A percentile compares a stretch with the other conserved stretches of the same genome.
These are phyloP conservation scores for Drechmeria coniospora DNA, from an alignment of 2,329 filamentous ascomycete genomes.

Conservation along the genomic window DNA sequence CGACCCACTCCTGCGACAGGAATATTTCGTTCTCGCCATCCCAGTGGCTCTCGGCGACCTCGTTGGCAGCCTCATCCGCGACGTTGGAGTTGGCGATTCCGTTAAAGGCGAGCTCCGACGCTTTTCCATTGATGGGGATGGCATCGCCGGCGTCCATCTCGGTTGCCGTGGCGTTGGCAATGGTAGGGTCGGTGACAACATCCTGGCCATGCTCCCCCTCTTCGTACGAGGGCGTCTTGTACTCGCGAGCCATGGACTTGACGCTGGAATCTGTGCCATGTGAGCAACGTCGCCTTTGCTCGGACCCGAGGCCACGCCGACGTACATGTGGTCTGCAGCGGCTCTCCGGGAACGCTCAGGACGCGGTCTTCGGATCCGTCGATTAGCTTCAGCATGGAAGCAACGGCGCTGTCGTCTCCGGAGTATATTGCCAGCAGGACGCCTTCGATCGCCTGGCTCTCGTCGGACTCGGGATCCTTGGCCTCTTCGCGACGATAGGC, in stretches of 20 bases:
- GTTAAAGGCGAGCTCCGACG: constrained; percentile 21
- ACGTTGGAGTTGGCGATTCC: constrained; percentile 35
- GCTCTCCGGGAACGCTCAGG: constrained; percentile 46
- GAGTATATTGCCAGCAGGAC: constrained; percentile 65
- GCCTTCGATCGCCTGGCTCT: constrained; percentile 70
- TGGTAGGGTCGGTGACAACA: constrained; percentile 44
- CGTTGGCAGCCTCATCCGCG: constrained; percentile 37
- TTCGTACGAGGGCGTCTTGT: constrained; percentile 27
- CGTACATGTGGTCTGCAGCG: constrained; percentile 59
- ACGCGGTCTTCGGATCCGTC: constrained; percentile 54
- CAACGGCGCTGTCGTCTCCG: constrained; percentile 59
- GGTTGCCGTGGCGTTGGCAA: constrained; percentile 50
- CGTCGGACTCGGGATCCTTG: constrained; percentile 46
- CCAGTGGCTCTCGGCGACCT: constrained; percentile 52
- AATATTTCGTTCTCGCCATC: constrained; percentile 32
- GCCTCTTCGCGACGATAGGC: constrained; percentile 61
- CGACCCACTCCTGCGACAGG: constrained; percentile 55
- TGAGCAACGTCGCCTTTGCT: constrained; percentile 7
- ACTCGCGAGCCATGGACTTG: constrained; percentile 32
- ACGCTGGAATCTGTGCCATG: constrained; percentile 17
- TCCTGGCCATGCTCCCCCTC: constrained; percentile 19
- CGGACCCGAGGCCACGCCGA: constrained; percentile 5
- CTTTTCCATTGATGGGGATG: constrained; percentile 26
- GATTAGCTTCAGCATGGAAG: constrained; percentile 63
- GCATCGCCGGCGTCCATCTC: constrained; percentile 42